Percentiles rank a stretch among this genome's conserved stretches.
phyloP scores from a whole-genome alignment of 495 filamentous ascomycete species.

The Staphylotrichum longicolle region DNA sequence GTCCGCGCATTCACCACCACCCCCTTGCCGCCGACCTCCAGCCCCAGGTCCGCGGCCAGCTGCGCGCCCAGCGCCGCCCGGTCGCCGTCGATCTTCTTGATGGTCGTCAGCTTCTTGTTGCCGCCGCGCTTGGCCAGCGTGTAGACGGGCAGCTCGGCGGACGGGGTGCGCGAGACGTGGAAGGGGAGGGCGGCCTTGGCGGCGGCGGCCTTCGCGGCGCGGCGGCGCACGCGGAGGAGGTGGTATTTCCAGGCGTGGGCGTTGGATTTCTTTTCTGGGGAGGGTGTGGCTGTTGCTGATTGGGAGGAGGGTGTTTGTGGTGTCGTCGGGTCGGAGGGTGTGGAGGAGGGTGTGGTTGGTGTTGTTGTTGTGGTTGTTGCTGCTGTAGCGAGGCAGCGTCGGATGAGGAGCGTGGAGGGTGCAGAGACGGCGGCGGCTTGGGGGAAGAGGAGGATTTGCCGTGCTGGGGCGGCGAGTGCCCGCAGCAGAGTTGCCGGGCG shows the following conservation, averaged over 20 bases:
- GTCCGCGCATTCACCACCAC: constrained; percentile 59
- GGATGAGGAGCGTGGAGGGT: neutral
- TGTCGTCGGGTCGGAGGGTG: neutral
- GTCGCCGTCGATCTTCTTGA: constrained; percentile 79
- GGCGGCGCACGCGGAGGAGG: neutral
- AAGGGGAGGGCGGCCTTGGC: constrained; percentile 49
- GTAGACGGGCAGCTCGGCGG: constrained; percentile 79
- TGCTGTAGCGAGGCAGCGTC: constrained; percentile 11
- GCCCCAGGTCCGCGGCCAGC: constrained; percentile 42
- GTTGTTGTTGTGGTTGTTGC: neutral
- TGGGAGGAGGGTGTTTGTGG: neutral
- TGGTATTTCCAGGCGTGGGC: neutral
- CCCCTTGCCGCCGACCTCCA: constrained; percentile 31
- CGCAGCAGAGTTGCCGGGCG: constrained; percentile 18
- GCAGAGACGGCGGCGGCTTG: neutral
- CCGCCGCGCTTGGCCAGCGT: constrained; percentile 69
- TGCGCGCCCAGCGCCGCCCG: constrained; percentile 51
- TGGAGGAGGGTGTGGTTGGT: too few relatives aligned
- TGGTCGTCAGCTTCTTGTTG: constrained; percentile 67
- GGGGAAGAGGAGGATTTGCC: neutral
- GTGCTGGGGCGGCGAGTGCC: constrained; percentile 15
- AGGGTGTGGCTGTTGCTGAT: neutral
- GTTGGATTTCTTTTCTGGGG: neutral
- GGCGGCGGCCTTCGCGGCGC: neutral
- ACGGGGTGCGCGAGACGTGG: constrained; percentile 67